These are phyloP conservation scores for Metschnikowia lunata DNA, from an alignment of 805 yeast genomes.

Conservation along the genomic window DNA sequence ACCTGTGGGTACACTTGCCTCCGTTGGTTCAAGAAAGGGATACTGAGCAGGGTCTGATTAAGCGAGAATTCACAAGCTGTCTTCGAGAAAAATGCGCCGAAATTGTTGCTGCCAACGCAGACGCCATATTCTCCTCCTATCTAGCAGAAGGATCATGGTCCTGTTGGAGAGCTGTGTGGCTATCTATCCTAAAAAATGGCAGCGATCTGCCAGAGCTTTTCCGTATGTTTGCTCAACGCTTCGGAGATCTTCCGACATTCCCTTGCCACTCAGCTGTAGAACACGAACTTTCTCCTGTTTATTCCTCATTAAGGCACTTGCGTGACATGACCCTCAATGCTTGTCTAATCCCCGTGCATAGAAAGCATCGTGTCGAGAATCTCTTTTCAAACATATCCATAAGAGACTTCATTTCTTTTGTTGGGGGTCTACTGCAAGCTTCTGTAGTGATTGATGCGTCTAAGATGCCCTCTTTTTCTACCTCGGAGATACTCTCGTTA, in stretches of 20 bases:
- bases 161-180: slow-evolving; percentile 34
- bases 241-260: slow-evolving; percentile 18
- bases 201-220: slow-evolving; percentile 30
- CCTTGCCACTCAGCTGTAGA: slow-evolving; percentile 21
- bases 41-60: too few relatives aligned
- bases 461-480: slow-evolving; percentile 8
- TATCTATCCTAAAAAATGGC: slow-evolving; percentile 18
- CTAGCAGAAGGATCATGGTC: slow-evolving; percentile 25
- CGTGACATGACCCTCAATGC: slow-evolving; percentile 13
- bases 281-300: slow-evolving; percentile 1
- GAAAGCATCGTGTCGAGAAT: slow-evolving; percentile 33
- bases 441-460: slow-evolving; percentile 29
- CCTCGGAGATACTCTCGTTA: slow-evolving; percentile 23
- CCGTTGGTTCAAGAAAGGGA: background rate
- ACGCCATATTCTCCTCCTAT: slow-evolving; percentile 17
- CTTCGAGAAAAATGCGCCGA: slow-evolving; percentile 23
- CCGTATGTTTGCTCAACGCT: slow-evolving; percentile 23
- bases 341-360: slow-evolving; percentile 14
- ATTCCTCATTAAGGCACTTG: slow-evolving; percentile 4
- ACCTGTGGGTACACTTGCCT: slow-evolving; percentile 16
- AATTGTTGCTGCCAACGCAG: slow-evolving; percentile 26
- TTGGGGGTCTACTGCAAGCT: slow-evolving; percentile 15
- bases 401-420: slow-evolving; percentile 17
- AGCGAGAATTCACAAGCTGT: slow-evolving; percentile 1
- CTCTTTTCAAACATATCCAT: slow-evolving; percentile 28